A percentile compares a stretch with the other conserved stretches of the same genome.
These are phyloP conservation scores for Metschnikowia sp. DNA, from an alignment of 805 yeast genomes.

Conservation along the genomic window DNA sequence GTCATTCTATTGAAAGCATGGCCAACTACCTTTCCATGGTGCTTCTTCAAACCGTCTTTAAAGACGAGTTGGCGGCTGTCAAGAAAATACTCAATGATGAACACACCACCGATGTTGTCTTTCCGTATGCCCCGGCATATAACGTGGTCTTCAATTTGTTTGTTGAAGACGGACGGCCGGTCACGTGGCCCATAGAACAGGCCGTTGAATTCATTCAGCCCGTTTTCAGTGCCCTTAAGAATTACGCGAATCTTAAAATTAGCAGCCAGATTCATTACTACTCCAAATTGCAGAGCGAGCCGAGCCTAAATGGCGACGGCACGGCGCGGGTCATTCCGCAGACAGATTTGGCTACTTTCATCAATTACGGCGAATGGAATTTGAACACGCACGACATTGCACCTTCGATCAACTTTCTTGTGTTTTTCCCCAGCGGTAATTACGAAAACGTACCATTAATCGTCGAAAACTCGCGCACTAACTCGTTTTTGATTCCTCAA, in stretches of 20 bases:
- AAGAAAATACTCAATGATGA: not conserved
- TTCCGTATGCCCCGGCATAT: conserved; percentile 60
- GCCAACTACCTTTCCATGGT: conserved; percentile 35
- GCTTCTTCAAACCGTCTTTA: conserved; percentile 39
- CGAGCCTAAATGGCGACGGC: conserved; percentile 21
- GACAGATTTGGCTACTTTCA: conserved; percentile 65
- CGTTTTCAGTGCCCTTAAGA: conserved; percentile 48
- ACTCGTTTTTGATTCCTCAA: conserved; percentile 76
- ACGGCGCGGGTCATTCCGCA: conserved; percentile 38
- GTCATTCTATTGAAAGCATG: conserved; percentile 23
- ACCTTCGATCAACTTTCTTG: conserved; percentile 68
- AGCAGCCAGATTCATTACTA: conserved; percentile 78
- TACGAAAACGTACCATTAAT: conserved; percentile 44
- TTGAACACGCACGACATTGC: conserved; percentile 53
- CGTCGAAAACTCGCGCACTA: conserved; percentile 47
- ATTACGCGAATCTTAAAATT: conserved; percentile 66
- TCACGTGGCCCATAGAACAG: conserved; percentile 70
- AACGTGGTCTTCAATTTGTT: conserved; percentile 76
- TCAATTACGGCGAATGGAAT: conserved; percentile 86
- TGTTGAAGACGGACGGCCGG: conserved; percentile 62
- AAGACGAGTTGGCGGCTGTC: conserved; percentile 28
- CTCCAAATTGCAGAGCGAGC: conserved; percentile 37
- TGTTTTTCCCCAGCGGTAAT: conserved; percentile 56
- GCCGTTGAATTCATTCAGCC: conserved; percentile 55
- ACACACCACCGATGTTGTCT: conserved; percentile 27